Percentiles rank a stretch among this genome's conserved stretches.
Evolutionary conservation across 2,329 filamentous ascomycete genomes (phyloP).

Genomic region (Rasamsonia emersonii): DNA sequence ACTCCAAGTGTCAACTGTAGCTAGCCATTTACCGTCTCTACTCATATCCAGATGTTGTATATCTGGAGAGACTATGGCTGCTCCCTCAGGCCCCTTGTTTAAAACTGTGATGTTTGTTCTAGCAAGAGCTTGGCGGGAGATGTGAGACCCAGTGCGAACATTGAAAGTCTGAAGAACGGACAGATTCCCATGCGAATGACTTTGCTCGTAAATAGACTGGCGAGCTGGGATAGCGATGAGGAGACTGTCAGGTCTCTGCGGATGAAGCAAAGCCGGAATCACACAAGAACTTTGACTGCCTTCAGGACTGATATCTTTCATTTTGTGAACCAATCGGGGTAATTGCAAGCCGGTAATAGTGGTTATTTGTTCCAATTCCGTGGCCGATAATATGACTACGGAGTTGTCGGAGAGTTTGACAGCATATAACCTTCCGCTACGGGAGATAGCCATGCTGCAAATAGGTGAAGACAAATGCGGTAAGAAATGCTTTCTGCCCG

Average conservation of each 20-base stretch:
- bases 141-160: constrained; percentile 64
- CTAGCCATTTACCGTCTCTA: constrained; percentile 77
- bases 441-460: constrained; percentile 74
- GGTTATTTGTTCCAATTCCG: constrained; percentile 74
- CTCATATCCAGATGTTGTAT: constrained; percentile 69
- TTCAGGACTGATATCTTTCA: constrained; percentile 35
- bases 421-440: constrained; percentile 69
- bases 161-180: constrained; percentile 71
- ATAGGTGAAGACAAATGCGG: constrained; percentile 86
- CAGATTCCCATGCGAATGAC: constrained; percentile 44
- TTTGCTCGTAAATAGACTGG: constrained; percentile 30
- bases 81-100: constrained; percentile 64
- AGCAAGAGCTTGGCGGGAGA: constrained; percentile 80
- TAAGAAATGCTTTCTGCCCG: constrained; percentile 69
- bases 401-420: constrained; percentile 88
- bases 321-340: constrained; percentile 38
- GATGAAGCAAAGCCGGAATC: constrained; percentile 56
- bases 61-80: constrained; percentile 66
- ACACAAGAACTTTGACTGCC: constrained; percentile 6
- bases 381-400: constrained; percentile 78
- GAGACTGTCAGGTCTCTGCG: constrained; percentile 53
- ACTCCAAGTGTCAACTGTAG: constrained; percentile 84
- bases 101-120: constrained; percentile 78
- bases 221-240: constrained; percentile 58
- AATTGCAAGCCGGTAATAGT: constrained; percentile 76